A percentile compares a stretch with the other conserved stretches of the same genome.
phyloP scores from a whole-genome alignment of 148 eudicot genomes.

The Rhododendron griersonianum region DNA sequence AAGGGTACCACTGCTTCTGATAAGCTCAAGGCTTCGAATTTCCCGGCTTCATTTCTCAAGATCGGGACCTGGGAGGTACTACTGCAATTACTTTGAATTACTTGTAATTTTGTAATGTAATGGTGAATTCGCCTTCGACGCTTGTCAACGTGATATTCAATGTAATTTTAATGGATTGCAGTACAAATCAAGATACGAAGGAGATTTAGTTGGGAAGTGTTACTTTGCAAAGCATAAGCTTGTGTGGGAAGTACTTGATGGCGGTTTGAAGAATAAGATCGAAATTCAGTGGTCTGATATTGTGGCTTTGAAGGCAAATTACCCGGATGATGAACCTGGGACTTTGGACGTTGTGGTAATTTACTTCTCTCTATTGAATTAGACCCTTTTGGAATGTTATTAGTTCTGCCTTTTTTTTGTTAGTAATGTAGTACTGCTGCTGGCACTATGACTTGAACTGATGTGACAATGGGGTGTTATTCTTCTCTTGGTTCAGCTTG shows the following conservation, averaged over 20 bases:
- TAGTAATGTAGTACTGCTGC: not conserved
- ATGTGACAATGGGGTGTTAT: not conserved
- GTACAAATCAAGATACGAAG: slow-evolving; percentile 91
- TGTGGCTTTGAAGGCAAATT: slow-evolving; percentile 77
- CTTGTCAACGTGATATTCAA: not conserved
- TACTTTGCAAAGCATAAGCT: slow-evolving; percentile 99
- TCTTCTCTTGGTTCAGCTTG: slow-evolving; percentile 37
- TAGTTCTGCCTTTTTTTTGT: not conserved
- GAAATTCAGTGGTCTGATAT: slow-evolving; percentile 99
- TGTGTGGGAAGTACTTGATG: slow-evolving; percentile 98
- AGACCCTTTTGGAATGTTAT: not conserved
- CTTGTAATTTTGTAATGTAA: not conserved
- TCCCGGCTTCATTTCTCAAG: slow-evolving; percentile 65
- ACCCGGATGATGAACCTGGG: slow-evolving; percentile 84
- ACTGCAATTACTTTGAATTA: not conserved
- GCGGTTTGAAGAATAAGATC: slow-evolving; percentile 93
- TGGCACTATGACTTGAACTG: not conserved
- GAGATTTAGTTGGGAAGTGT: slow-evolving; percentile 93
- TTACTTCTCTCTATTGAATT: not conserved
- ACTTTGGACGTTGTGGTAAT: slow-evolving; percentile 89
- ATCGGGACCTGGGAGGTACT: slow-evolving; percentile 96
- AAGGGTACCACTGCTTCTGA: slow-evolving; percentile 41
- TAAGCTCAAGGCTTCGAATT: slow-evolving; percentile 90
- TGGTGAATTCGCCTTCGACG: not conserved
- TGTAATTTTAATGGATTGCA: slow-evolving; percentile 27